Evolutionary conservation across 176 grass and related monocot genomes (phyloP).

Genomic region (Pharus latifolius): DNA sequence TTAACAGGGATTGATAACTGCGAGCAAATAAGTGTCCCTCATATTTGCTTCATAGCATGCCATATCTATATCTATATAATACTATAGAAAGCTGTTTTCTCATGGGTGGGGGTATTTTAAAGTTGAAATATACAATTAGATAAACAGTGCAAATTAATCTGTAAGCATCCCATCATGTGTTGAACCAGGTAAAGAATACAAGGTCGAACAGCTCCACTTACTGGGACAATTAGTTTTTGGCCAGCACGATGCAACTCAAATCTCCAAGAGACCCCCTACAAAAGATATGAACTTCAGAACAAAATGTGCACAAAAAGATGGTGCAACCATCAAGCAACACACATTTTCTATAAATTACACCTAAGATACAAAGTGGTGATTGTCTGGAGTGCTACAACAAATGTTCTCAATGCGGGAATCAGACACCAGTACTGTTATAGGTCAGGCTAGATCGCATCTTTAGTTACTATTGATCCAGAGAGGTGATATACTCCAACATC

Average conservation of each 20-base stretch:
- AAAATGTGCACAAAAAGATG: neutral
- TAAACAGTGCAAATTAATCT: neutral
- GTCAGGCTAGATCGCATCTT: too few species aligned
- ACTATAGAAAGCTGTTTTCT: too few species aligned
- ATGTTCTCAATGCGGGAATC: neutral
- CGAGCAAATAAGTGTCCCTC: conserved; percentile 3
- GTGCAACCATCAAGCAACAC: neutral
- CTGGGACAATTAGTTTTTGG: conserved; percentile 88
- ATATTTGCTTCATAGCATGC: neutral
- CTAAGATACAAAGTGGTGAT: conserved; percentile 2
- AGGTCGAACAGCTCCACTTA: conserved; percentile 42
- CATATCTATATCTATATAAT: neutral
- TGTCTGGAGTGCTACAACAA: neutral
- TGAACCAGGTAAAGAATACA: neutral
- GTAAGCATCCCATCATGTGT: neutral
- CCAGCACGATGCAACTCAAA: conserved; percentile 83
- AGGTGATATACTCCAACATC: too few species aligned
- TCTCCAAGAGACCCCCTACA: conserved; percentile 89
- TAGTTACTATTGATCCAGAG: too few species aligned
- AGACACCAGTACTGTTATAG: too few species aligned
- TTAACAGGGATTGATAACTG: neutral
- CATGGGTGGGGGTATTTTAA: too few species aligned
- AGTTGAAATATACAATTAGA: conserved; percentile 13
- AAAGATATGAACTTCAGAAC: conserved; percentile 3
- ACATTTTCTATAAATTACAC: neutral